Evolutionary conservation across 306 rosid species (phyloP).

Genomic region (Cucumis melo): DNA sequence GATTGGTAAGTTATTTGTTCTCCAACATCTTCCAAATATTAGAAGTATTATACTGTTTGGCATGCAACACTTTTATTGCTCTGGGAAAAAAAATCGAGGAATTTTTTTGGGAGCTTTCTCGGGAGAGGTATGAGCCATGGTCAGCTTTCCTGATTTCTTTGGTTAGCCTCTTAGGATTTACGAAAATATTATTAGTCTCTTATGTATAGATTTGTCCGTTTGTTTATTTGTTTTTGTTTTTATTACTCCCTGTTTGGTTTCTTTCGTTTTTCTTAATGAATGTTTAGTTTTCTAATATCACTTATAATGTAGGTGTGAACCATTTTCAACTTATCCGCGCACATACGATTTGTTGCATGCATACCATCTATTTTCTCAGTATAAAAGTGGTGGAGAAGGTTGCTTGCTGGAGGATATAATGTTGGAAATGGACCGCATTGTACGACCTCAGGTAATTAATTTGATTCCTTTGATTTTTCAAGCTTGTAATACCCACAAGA

Average conservation of each 20-base stretch:
- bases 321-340: slow-evolving; percentile 90
- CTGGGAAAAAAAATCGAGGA: not conserved
- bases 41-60: not conserved
- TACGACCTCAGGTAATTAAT: slow-evolving; percentile 61
- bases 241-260: not conserved
- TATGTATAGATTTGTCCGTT: not conserved
- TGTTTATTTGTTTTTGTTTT: not conserved
- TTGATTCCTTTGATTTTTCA: not conserved
- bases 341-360: slow-evolving; percentile 83
- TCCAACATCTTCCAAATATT: not conserved
- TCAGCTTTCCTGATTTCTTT: not conserved
- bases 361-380: slow-evolving; percentile 56
- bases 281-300: slow-evolving; percentile 14
- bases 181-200: not conserved
- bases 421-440: slow-evolving; percentile 88
- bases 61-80: not conserved
- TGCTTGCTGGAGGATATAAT: slow-evolving; percentile 73
- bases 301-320: slow-evolving; percentile 56
- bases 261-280: not conserved
- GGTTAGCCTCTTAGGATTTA: not conserved
- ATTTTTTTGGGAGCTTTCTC: not conserved
- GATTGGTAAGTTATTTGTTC: slow-evolving; percentile 48
- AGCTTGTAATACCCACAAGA: not conserved
- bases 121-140: not conserved
- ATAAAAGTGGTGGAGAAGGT: slow-evolving; percentile 39